Conservation (phyloP, 1,284 basidiomycete species). For the Cryptococcus wingfieldii region DNA sequence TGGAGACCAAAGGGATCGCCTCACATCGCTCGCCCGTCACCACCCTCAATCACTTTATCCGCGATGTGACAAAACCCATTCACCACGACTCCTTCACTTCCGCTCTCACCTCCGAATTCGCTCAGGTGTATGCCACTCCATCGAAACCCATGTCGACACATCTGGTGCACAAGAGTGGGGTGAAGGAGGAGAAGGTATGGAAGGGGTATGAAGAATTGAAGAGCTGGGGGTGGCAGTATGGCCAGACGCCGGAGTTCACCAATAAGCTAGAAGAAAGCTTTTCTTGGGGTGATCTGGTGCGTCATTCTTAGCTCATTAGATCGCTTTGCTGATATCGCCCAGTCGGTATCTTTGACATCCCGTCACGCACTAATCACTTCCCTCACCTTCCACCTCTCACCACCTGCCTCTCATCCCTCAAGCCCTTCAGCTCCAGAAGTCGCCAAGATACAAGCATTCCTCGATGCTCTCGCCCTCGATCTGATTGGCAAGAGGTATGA, state of each 20-base stretch:
- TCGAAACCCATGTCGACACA: conserved; percentile 9
- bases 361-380: conserved; percentile 52
- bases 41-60: conserved; percentile 62
- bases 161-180: conserved; percentile 14
- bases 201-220: conserved; percentile 65
- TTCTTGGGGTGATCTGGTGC: conserved; percentile 29
- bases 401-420: neutral
- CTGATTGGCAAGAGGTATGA: conserved; percentile 46
- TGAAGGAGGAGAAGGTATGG: conserved; percentile 54
- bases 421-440: conserved; percentile 5
- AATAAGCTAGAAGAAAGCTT: conserved; percentile 39
- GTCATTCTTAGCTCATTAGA: conserved; percentile 47
- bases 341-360: conserved; percentile 48
- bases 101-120: conserved; percentile 70
- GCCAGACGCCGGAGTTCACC: conserved; percentile 89
- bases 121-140: conserved; percentile 55
- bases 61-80: conserved; percentile 13
- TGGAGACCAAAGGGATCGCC: conserved; percentile 79
- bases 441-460: conserved; percentile 20
- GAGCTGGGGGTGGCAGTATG: conserved; percentile 86
- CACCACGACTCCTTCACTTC: conserved; percentile 68
- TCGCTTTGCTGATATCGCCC: neutral
- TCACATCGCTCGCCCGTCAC: conserved; percentile 89
- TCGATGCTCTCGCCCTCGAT: conserved; percentile 31
- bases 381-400: conserved; percentile 30